These are phyloP conservation scores for Colletotrichum camelliae DNA, from an alignment of 2,329 filamentous ascomycete species.

Conservation along the genomic window DNA sequence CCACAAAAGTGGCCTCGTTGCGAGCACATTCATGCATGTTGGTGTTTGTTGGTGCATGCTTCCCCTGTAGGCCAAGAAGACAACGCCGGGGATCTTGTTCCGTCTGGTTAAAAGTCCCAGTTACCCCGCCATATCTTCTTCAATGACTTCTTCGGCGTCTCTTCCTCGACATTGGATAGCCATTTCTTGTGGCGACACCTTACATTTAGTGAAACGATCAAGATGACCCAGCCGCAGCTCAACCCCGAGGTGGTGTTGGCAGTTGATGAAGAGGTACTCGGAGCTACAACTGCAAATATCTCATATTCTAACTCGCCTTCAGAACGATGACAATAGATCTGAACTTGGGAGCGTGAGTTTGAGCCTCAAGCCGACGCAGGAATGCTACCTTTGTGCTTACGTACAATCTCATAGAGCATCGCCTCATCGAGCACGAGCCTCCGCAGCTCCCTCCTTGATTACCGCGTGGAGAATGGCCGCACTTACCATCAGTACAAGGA, in stretches of 20 bases:
- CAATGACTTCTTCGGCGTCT: not conserved
- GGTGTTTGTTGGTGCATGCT: not conserved
- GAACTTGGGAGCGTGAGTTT: not conserved
- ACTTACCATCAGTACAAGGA: not conserved
- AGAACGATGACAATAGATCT: not conserved
- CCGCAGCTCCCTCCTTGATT: not conserved
- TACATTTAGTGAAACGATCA: not conserved
- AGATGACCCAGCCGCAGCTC: not conserved
- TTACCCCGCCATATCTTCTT: not conserved
- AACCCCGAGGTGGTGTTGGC: not conserved
- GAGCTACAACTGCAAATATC: not conserved
- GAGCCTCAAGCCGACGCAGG: not conserved
- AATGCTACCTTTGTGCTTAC: too few species aligned
- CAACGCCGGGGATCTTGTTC: not conserved
- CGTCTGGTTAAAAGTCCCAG: not conserved
- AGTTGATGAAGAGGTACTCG: not conserved
- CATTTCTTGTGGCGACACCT: not conserved
- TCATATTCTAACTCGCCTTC: not conserved
- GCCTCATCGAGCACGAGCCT: not conserved
- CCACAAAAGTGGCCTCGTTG: conserved; percentile 25
- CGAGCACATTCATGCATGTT: not conserved
- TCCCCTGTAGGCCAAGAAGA: not conserved
- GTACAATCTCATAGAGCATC: not conserved
- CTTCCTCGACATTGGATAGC: not conserved
- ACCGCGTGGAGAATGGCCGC: not conserved